phyloP scores from a whole-genome alignment of 176 grass and related monocot genomes.

The Echinochloa phyllopogon region DNA sequence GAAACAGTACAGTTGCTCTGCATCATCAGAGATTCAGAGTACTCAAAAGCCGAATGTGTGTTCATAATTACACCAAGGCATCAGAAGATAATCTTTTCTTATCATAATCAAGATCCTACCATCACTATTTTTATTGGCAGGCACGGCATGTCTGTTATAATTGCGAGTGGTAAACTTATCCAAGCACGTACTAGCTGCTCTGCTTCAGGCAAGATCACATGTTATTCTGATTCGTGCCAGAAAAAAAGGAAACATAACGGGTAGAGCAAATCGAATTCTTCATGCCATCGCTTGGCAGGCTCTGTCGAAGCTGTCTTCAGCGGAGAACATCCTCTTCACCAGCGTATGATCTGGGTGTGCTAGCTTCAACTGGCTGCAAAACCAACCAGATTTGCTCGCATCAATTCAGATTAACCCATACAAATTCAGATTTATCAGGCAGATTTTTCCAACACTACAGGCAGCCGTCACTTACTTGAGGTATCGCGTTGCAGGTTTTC shows the following conservation, averaged over 20 bases:
- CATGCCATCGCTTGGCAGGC: constrained; percentile 66
- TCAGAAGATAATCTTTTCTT: neutral
- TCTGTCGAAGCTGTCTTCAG: constrained; percentile 78
- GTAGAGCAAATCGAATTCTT: neutral
- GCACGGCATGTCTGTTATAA: neutral
- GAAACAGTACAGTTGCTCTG: neutral
- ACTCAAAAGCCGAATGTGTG: neutral
- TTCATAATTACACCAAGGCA: neutral
- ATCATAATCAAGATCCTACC: neutral
- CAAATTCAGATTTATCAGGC: constrained; percentile 6
- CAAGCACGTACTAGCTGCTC: neutral
- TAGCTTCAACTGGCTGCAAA: constrained; percentile 77
- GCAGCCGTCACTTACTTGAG: constrained; percentile 58
- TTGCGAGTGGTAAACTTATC: neutral
- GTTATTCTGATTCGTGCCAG: neutral
- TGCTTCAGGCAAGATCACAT: neutral
- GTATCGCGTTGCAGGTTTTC: constrained; percentile 72
- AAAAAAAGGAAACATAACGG: neutral
- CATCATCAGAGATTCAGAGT: neutral
- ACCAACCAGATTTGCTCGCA: constrained; percentile 14
- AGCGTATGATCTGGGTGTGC: constrained; percentile 66
- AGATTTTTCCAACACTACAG: neutral
- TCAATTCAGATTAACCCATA: neutral
- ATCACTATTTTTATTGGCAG: constrained; percentile 5
- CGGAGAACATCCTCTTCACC: constrained; percentile 59